Base-by-base conservation (phyloP, 139 green algal genomes). In the Pleodorina starrii region DNA sequence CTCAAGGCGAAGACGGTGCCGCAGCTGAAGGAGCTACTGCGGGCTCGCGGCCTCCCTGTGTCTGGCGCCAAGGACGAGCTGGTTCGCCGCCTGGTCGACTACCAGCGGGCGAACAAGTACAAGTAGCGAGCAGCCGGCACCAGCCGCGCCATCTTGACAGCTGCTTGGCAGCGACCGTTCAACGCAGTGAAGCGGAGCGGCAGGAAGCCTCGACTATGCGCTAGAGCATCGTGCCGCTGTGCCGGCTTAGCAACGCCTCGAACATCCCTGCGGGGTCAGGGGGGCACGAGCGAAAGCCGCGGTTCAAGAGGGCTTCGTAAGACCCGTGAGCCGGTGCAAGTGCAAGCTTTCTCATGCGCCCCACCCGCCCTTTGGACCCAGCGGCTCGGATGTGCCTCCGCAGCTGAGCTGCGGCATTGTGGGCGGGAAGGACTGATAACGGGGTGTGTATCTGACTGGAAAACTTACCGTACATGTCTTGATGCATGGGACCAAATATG, bases 391-490 rank as follows among this genome's bases (percentile, higher is more conserved):
- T n/a, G n/a, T n/a, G n/a, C n/a, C n/a, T n/a, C n/a, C n/a, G n/a
- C n/a, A n/a, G n/a, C n/a, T n/a, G n/a, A n/a, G n/a, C n/a, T n/a
- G n/a, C n/a, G n/a, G n/a, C n/a, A n/a, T n/a, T n/a, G n/a, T n/a
- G n/a, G n/a, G n/a, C n/a, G n/a, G n/a, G n/a, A n/a, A n/a, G n/a
- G n/a, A n/a, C 35, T 23, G 32, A 42, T 73, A 42, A 12, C 54
- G 29, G 29, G 54, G 54, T 25, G 29, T 66, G 54, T 25, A 12
- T 25, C 5, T 12, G 25, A 66, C 5, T 40, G 63, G 29, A n/a
- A n/a, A 42, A 63, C 89, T 88, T 50, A 94, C 84, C 72, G 86
- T 96, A 97, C 27, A 97, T 88, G 89, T 97, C 95, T 42, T 46
- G 76, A 83, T 97, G 95, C 36, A 72, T 91, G 0, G 81, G 48